A percentile compares a stretch with the other conserved stretches of the same genome.
Evolutionary conservation across 768 basidiomycete genomes (phyloP).

Genomic region (Suillus plorans): DNA sequence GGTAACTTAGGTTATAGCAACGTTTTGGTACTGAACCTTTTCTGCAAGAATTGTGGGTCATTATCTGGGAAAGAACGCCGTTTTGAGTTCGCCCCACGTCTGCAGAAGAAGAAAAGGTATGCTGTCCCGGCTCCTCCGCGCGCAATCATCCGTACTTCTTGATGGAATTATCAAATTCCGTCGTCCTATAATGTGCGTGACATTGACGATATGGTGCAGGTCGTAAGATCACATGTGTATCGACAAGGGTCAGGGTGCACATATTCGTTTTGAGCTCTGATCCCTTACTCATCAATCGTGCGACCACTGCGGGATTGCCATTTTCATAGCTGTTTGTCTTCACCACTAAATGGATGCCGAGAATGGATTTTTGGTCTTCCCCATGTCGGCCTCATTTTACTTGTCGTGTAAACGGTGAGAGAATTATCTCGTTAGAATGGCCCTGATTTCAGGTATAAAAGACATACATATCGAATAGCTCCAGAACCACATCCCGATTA

Average conservation of each 20-base stretch:
- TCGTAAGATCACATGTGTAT: constrained; percentile 15
- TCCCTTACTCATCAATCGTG: constrained; percentile 27
- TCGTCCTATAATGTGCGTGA: constrained; percentile 27
- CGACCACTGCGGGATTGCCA: constrained; percentile 14
- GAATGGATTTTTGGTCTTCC: constrained; percentile 23
- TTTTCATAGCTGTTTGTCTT: constrained; percentile 27
- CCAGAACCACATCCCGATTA: constrained; percentile 9
- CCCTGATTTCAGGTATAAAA: constrained; percentile 28
- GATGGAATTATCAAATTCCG: constrained; percentile 29
- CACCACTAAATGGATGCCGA: constrained; percentile 28
- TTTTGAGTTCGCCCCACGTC: constrained; percentile 24
- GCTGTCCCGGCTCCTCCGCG: constrained; percentile 2
- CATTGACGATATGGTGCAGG: constrained; percentile 22
- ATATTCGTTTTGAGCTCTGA: constrained; percentile 11
- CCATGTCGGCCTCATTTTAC: constrained; percentile 22
- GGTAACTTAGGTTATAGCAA: constrained; percentile 13
- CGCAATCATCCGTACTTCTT: constrained; percentile 18
- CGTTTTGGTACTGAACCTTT: constrained; percentile 17
- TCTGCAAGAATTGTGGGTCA: constrained; percentile 19
- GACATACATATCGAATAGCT: constrained; percentile 6
- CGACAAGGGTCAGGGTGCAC: constrained; percentile 11
- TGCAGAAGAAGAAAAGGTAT: constrained; percentile 11
- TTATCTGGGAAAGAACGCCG: constrained; percentile 30
- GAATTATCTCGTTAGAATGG: constrained; percentile 14
- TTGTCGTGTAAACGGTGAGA: constrained; percentile 30